Conservation (phyloP, 1,139 yeast species). For the Suhomyces taliae region DNA sequence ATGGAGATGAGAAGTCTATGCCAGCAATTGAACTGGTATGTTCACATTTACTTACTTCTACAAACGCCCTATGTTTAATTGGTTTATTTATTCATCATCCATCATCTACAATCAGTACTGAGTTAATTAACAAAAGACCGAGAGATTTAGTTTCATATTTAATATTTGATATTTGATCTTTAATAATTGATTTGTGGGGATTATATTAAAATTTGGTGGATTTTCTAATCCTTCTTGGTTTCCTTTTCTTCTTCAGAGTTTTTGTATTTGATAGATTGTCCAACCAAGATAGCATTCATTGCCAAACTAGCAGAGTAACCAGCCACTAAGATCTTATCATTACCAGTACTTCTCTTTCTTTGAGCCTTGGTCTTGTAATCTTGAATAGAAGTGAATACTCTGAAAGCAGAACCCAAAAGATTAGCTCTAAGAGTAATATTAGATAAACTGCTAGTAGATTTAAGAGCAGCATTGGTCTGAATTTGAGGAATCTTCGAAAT, state of each 20-base stretch:
- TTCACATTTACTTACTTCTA: too few relatives aligned
- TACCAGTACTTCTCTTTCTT: slow-evolving; percentile 6
- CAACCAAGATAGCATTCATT: slow-evolving; percentile 25
- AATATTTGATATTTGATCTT: too few relatives aligned
- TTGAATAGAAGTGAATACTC: slow-evolving; percentile 58
- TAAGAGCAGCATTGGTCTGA: slow-evolving; percentile 42
- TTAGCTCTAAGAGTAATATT: slow-evolving; percentile 56
- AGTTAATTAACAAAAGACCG: too few relatives aligned
- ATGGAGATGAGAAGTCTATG: too few relatives aligned
- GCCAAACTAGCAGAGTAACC: slow-evolving; percentile 24
- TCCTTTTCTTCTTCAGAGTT: background rate
- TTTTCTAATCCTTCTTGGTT: background rate
- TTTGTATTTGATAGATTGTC: slow-evolving; percentile 19
- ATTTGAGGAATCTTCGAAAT: slow-evolving; percentile 60
- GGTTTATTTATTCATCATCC: too few relatives aligned
- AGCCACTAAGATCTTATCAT: slow-evolving; percentile 24
- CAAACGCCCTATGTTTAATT: too few relatives aligned
- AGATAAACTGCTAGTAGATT: slow-evolving; percentile 56
- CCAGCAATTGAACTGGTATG: too few relatives aligned
- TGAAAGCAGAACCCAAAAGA: slow-evolving; percentile 52
- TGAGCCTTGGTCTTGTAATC: slow-evolving; percentile 14
- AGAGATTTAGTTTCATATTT: too few relatives aligned
- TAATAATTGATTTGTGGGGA: too few relatives aligned
- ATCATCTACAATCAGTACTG: too few relatives aligned
- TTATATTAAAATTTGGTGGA: background rate